These are phyloP conservation scores for Debaryomyces sp. DNA, from an alignment of 1,139 yeast genomes.

Conservation along the genomic window DNA sequence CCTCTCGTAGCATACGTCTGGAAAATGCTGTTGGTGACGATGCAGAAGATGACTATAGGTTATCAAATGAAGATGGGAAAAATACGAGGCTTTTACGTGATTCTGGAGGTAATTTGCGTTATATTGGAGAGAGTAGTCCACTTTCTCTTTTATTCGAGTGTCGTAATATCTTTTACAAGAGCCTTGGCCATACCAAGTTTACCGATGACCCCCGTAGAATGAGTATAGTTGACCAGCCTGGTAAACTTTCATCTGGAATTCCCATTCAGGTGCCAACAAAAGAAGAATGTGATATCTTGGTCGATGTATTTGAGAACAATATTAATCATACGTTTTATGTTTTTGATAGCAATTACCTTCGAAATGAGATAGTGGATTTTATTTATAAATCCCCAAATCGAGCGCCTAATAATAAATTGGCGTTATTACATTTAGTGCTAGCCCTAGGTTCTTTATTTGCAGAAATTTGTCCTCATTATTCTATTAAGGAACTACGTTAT, in stretches of 20 bases:
- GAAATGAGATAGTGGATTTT: slow-evolving; percentile 14
- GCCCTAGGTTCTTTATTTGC: slow-evolving; percentile 13
- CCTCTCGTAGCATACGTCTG: background rate
- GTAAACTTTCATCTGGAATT: slow-evolving; percentile 12
- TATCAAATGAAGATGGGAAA: slow-evolving; percentile 20
- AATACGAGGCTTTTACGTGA: slow-evolving; percentile 22
- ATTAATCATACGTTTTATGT: slow-evolving; percentile 23
- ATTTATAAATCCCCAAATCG: slow-evolving; percentile 16
- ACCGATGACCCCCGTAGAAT: slow-evolving; percentile 13
- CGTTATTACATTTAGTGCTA: slow-evolving; percentile 11
- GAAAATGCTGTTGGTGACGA: background rate
- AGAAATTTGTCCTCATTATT: background rate
- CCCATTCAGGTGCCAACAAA: slow-evolving; percentile 18
- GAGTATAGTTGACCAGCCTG: slow-evolving; percentile 21
- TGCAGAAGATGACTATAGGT: slow-evolving; percentile 11
- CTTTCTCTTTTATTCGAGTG: slow-evolving; percentile 27
- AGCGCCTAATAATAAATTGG: slow-evolving; percentile 9
- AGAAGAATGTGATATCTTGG: slow-evolving; percentile 15
- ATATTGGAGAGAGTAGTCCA: slow-evolving; percentile 32
- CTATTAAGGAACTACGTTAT: background rate
- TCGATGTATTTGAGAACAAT: slow-evolving; percentile 20
- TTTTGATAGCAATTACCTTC: slow-evolving; percentile 10
- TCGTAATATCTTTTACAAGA: slow-evolving; percentile 23
- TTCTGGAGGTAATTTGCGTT: slow-evolving; percentile 24
- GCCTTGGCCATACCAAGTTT: slow-evolving; percentile 13